Evolutionary conservation across 257 asterid species (phyloP).

Genomic region (Forsythia viridissima): DNA sequence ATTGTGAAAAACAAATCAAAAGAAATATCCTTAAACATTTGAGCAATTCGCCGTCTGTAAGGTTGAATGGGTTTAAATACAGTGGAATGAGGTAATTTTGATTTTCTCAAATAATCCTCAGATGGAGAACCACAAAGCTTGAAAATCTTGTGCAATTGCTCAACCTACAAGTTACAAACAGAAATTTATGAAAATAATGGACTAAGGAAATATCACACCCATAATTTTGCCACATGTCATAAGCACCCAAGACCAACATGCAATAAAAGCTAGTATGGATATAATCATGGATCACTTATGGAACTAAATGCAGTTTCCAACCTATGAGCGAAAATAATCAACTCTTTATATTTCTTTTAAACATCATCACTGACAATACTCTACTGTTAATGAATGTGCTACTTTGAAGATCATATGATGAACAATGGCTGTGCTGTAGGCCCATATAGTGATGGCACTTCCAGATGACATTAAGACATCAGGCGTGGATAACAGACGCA

Average conservation of each 20-base stretch:
- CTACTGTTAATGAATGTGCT: neutral
- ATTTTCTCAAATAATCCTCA: conserved; percentile 77
- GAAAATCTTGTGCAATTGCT: conserved; percentile 87
- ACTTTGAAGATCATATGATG: neutral
- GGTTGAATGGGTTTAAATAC: conserved; percentile 73
- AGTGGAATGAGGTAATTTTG: conserved; percentile 66
- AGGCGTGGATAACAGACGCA: too few species aligned
- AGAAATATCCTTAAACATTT: conserved; percentile 69
- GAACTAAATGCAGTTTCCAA: too few species aligned
- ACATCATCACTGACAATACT: neutral
- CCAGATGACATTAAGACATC: neutral
- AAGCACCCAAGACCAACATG: neutral
- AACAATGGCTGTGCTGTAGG: too few species aligned
- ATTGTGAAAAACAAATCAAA: neutral
- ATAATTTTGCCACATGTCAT: neutral
- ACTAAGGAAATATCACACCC: neutral
- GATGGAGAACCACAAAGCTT: conserved; percentile 94
- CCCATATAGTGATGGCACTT: neutral
- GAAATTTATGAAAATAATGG: neutral
- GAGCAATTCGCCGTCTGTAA: conserved; percentile 65
- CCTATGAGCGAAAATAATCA: neutral
- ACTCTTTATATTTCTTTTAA: neutral
- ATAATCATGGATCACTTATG: too few species aligned
- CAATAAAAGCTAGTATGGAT: neutral
- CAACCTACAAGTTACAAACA: conserved; percentile 56